Evolutionary conservation across 2,329 filamentous ascomycete genomes (phyloP).

Genomic region (Colletotrichum salicis): DNA sequence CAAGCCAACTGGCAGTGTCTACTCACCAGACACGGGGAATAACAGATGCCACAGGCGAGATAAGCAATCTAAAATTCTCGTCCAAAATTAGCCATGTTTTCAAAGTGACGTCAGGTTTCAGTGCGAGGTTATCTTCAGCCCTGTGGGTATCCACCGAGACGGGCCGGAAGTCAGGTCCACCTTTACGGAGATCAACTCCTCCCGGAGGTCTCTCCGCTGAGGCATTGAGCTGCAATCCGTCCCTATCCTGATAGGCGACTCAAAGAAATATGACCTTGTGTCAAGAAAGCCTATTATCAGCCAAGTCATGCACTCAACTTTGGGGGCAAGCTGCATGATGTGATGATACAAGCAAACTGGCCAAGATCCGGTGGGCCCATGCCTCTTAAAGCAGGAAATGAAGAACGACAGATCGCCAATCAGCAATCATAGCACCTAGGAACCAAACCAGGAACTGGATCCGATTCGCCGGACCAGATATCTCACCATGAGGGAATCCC

Average conservation of each 20-base stretch:
- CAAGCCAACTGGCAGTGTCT: too few relatives aligned
- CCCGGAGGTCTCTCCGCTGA: not conserved
- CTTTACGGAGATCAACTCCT: slow-evolving; percentile 11
- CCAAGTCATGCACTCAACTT: too few relatives aligned
- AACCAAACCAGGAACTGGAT: not conserved
- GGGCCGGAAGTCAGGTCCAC: slow-evolving; percentile 1
- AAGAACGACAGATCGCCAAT: not conserved
- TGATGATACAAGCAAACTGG: not conserved
- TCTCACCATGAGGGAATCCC: slow-evolving; percentile 15
- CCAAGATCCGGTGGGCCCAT: not conserved
- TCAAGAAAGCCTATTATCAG: too few relatives aligned
- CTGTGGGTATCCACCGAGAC: not conserved
- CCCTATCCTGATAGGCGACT: not conserved
- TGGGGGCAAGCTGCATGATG: too few relatives aligned
- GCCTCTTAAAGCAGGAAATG: not conserved
- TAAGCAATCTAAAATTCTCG: not conserved
- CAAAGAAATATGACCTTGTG: not conserved
- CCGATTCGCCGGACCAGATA: slow-evolving; percentile 1
- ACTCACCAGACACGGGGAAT: too few relatives aligned
- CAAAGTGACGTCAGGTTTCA: slow-evolving; percentile 13
- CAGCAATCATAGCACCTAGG: not conserved
- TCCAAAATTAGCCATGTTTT: not conserved
- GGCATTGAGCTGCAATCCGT: not conserved
- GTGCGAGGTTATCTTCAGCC: not conserved
- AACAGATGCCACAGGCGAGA: too few relatives aligned